Evolutionary conservation across 352 stramenopile genomes (phyloP).

Genomic region (Hyaloperonospora arabidopsidis): DNA sequence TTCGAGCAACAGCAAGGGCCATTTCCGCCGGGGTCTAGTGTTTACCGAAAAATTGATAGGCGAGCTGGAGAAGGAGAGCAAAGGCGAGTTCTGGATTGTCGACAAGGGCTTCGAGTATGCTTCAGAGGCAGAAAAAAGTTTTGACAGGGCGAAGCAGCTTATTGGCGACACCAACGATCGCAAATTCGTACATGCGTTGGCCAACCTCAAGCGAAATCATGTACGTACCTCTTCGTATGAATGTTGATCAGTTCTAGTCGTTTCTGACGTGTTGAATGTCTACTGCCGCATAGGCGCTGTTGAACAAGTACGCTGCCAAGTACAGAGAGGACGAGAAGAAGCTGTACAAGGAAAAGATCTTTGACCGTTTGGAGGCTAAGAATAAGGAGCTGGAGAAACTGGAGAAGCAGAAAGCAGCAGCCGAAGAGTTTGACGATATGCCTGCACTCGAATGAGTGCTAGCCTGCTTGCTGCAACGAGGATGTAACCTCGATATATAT

Average conservation of each 20-base stretch:
- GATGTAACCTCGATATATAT: no score
- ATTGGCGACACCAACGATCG: slow-evolving; percentile 32
- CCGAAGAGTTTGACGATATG: slow-evolving; percentile 80
- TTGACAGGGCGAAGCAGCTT: slow-evolving; percentile 50
- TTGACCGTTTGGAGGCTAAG: slow-evolving; percentile 73
- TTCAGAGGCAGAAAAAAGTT: slow-evolving; percentile 61
- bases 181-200: slow-evolving; percentile 45
- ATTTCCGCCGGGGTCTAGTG: slow-evolving; percentile 73
- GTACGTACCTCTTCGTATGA: slow-evolving; percentile 17
- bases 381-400: slow-evolving; percentile 68
- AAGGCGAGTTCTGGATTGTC: slow-evolving; percentile 81
- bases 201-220: slow-evolving; percentile 64
- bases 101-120: slow-evolving; percentile 77
- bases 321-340: slow-evolving; percentile 86
- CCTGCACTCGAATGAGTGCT: slow-evolving; percentile 55
- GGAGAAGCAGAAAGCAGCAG: slow-evolving; percentile 55
- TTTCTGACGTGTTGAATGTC: neutral
- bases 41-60: slow-evolving; percentile 76
- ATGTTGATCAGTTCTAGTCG: neutral
- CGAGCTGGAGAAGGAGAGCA: slow-evolving; percentile 73
- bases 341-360: slow-evolving; percentile 86
- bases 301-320: slow-evolving; percentile 50
- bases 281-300: slow-evolving; percentile 24
- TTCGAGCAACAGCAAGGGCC: slow-evolving; percentile 51
- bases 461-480: neutral